phyloP scores from a whole-genome alignment of 2,329 filamentous ascomycete genomes.

The Aspergillus phoenicis region DNA sequence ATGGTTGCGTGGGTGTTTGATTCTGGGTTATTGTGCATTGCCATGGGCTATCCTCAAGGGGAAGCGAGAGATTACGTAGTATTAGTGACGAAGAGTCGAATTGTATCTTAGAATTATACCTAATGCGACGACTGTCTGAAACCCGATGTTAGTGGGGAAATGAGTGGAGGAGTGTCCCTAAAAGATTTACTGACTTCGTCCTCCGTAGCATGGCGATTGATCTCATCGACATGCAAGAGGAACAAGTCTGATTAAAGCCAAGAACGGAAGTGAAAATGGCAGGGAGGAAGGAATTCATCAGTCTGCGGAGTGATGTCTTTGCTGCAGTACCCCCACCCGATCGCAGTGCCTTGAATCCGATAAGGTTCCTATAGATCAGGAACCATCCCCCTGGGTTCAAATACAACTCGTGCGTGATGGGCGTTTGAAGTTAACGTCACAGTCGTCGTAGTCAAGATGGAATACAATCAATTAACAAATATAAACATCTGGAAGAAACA shows the following conservation, averaged over 20 bases:
- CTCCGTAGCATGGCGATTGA: background rate
- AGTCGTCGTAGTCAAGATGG: background rate
- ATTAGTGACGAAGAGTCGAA: background rate
- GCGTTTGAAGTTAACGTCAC: background rate
- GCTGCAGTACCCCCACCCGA: background rate
- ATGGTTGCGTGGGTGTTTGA: background rate
- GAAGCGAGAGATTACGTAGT: background rate
- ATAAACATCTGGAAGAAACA: too few relatives aligned
- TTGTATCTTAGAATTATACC: background rate
- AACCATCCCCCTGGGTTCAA: background rate
- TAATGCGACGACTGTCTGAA: background rate
- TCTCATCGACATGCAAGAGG: too few relatives aligned
- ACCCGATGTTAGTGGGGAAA: background rate
- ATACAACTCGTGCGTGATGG: background rate
- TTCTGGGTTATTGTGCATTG: background rate
- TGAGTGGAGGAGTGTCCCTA: background rate
- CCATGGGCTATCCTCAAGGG: background rate
- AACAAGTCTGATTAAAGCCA: too few relatives aligned
- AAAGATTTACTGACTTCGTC: background rate
- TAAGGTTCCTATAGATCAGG: background rate
- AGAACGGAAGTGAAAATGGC: too few relatives aligned
- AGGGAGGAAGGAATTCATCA: too few relatives aligned
- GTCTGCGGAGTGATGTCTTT: background rate
- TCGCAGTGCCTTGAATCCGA: conserved; percentile 1
- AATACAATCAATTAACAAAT: too few relatives aligned